phyloP scores from a whole-genome alignment of 441 rosid species.

The Arabidopsis lyrata region DNA sequence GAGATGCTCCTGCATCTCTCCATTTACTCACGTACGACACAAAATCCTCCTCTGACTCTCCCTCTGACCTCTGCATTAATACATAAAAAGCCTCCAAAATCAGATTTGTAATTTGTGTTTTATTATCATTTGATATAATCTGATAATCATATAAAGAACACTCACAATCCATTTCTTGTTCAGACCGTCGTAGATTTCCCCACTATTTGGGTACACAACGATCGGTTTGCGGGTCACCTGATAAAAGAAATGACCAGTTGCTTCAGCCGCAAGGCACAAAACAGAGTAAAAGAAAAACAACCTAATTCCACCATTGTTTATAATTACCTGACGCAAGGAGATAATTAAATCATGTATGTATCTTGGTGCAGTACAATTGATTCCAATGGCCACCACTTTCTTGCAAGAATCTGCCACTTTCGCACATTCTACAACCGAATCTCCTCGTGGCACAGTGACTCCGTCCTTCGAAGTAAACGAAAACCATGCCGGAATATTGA shows the following conservation, averaged over 20 bases:
- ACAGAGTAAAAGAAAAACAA: not conserved
- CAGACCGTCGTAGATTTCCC: constrained; percentile 72
- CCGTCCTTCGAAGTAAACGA: constrained; percentile 81
- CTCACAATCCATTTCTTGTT: constrained; percentile 86
- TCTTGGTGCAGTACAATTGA: constrained; percentile 89
- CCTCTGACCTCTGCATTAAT: constrained; percentile 61
- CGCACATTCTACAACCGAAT: constrained; percentile 70
- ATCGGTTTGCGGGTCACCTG: constrained; percentile 81
- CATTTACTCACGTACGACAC: constrained; percentile 74
- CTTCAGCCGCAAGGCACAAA: constrained; percentile 49
- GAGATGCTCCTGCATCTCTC: constrained; percentile 76
- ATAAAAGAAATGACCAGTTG: constrained; percentile 7
- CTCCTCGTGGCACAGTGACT: constrained; percentile 73
- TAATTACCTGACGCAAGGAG: constrained; percentile 59
- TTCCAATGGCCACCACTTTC: constrained; percentile 76
- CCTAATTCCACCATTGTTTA: not conserved
- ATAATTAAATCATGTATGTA: constrained; percentile 65
- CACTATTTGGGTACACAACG: constrained; percentile 83
- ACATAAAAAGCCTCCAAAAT: not conserved
- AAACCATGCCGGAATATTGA: constrained; percentile 82
- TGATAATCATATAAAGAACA: no score
- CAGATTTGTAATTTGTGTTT: not conserved
- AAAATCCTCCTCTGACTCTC: constrained; percentile 69
- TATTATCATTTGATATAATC: not conserved
- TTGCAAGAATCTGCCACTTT: constrained; percentile 78